These are phyloP conservation scores for Escallonia rubra DNA, from an alignment of 129 eudicot species.

Conservation along the genomic window DNA sequence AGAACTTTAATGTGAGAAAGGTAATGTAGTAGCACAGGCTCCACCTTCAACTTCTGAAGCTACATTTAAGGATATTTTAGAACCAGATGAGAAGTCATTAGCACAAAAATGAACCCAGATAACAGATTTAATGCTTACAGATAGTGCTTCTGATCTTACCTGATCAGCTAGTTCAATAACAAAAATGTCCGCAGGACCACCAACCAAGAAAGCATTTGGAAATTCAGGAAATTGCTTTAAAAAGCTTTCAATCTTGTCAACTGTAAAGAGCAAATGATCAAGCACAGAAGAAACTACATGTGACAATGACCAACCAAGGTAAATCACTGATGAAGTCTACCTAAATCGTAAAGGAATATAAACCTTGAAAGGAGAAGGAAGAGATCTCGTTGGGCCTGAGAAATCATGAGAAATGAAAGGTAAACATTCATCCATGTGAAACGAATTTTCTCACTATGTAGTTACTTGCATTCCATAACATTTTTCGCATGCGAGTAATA, in stretches of 20 bases:
- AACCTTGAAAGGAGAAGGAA: slow-evolving; percentile 90
- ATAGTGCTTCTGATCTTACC: slow-evolving; percentile 28
- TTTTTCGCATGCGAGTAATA: not conserved
- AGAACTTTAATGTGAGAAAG: slow-evolving; percentile 66
- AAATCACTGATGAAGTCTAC: slow-evolving; percentile 23
- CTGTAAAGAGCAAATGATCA: slow-evolving; percentile 28
- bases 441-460: not conserved
- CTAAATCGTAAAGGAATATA: slow-evolving; percentile 69
- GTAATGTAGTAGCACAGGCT: slow-evolving; percentile 89
- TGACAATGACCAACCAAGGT: not conserved
- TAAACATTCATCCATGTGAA: not conserved
- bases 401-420: slow-evolving; percentile 5
- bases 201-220: slow-evolving; percentile 82
- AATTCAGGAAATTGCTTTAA: slow-evolving; percentile 65
- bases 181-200: slow-evolving; percentile 76
- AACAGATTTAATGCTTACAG: not conserved
- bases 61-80: slow-evolving; percentile 19
- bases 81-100: not conserved
- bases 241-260: slow-evolving; percentile 64
- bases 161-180: slow-evolving; percentile 88
- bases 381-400: slow-evolving; percentile 83
- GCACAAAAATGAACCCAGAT: not conserved
- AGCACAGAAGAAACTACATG: slow-evolving; percentile 6
- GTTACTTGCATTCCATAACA: not conserved
- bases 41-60: slow-evolving; percentile 92